These are phyloP conservation scores for Prinsepia uniflora DNA, from an alignment of 306 rosid species.

Conservation along the genomic window DNA sequence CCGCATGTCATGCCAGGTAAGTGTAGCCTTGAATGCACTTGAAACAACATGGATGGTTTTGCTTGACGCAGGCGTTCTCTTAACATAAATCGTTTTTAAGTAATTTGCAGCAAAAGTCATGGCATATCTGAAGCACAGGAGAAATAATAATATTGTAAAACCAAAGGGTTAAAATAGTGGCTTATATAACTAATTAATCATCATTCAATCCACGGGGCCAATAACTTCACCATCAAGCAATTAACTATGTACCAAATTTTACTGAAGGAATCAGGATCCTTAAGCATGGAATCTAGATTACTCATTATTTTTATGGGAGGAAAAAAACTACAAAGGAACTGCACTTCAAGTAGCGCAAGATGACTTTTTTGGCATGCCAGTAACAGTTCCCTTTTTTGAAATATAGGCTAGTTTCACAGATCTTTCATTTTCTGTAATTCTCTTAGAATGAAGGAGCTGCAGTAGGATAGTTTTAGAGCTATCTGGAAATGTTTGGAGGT, in stretches of 20 bases:
- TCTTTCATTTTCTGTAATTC: too few species aligned
- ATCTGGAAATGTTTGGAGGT: too few species aligned
- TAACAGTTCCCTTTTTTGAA: background rate
- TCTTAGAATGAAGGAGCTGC: too few species aligned
- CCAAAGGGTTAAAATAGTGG: background rate
- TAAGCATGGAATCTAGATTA: background rate
- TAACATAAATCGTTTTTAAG: constrained; percentile 64
- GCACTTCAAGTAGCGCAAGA: too few species aligned
- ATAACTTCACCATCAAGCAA: background rate
- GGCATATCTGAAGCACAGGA: constrained; percentile 60
- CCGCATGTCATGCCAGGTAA: constrained; percentile 87
- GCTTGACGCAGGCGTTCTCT: constrained; percentile 61
- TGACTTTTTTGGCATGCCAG: too few species aligned
- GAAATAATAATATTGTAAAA: constrained; percentile 7
- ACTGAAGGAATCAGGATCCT: background rate
- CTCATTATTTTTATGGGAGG: too few species aligned
- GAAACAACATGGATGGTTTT: constrained; percentile 79
- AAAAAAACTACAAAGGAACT: background rate
- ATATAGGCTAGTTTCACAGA: too few species aligned
- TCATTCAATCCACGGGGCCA: background rate
- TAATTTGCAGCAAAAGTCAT: constrained; percentile 77
- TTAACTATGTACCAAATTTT: background rate
- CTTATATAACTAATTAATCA: constrained; percentile 1
- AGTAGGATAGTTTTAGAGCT: too few species aligned
- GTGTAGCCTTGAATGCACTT: constrained; percentile 82